These are phyloP conservation scores for Chaetomium globosum DNA, from an alignment of 2,329 filamentous ascomycete genomes.

Conservation along the genomic window DNA sequence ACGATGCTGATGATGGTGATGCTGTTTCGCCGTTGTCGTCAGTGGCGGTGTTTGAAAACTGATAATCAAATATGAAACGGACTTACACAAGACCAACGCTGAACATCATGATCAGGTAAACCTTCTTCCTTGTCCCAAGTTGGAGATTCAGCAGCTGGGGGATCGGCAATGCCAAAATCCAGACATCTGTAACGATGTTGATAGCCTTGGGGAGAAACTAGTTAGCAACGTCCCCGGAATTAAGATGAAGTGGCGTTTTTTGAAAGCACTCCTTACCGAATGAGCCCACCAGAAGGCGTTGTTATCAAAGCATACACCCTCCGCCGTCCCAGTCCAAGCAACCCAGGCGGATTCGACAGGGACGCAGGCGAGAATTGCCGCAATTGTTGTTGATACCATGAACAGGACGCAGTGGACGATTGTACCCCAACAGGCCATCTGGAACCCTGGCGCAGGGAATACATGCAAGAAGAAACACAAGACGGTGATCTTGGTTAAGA, in stretches of 20 bases:
- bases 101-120: slow-evolving; percentile 13
- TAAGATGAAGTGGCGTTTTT: neutral
- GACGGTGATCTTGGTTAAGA: slow-evolving; percentile 12
- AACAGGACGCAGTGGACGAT: slow-evolving; percentile 1
- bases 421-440: neutral
- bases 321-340: slow-evolving; percentile 5
- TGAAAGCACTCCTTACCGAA: neutral
- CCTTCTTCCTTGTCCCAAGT: slow-evolving; percentile 2
- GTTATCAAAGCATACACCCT: slow-evolving; percentile 11
- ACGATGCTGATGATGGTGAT: slow-evolving; percentile 16
- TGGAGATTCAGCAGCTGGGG: slow-evolving; percentile 13
- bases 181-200: slow-evolving; percentile 7
- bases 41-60: neutral
- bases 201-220: neutral
- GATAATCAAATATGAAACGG: no score
- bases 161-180: slow-evolving; percentile 14
- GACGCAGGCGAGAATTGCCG: slow-evolving; percentile 6
- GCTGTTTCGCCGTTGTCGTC: neutral
- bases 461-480: slow-evolving; percentile 8
- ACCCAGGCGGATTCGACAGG: slow-evolving; percentile 11
- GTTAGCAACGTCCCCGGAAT: neutral
- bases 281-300: slow-evolving; percentile 12
- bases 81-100: slow-evolving; percentile 16
- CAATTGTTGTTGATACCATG: slow-evolving; percentile 9
- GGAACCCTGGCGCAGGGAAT: slow-evolving; percentile 3